phyloP scores from a whole-genome alignment of 2,329 filamentous ascomycete species.

The Fusarium falciforme region DNA sequence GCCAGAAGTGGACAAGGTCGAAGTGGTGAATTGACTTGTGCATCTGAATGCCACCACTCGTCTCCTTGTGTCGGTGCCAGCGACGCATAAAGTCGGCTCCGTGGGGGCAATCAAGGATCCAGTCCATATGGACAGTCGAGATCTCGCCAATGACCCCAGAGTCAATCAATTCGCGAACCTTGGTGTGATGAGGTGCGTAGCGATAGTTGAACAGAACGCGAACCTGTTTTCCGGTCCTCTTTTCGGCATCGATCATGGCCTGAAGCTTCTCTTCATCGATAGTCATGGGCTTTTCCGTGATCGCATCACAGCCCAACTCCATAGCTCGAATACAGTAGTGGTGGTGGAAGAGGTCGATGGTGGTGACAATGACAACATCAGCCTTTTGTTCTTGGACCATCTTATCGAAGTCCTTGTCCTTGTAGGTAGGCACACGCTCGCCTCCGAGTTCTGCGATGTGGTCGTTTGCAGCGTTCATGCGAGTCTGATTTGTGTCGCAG shows the following conservation, averaged over 20 bases:
- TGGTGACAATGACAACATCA: slow-evolving; percentile 71
- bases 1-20: slow-evolving; percentile 72
- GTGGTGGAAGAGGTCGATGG: slow-evolving; percentile 71
- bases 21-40: slow-evolving; percentile 70
- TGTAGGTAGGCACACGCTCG: slow-evolving; percentile 63
- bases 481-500: slow-evolving; percentile 71
- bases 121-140: slow-evolving; percentile 70
- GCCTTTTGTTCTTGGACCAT: slow-evolving; percentile 68
- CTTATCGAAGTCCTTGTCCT: slow-evolving; percentile 64
- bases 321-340: slow-evolving; percentile 69
- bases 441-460: slow-evolving; percentile 61
- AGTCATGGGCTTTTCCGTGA: slow-evolving; percentile 75
- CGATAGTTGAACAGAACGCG: slow-evolving; percentile 74
- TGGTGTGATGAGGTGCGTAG: slow-evolving; percentile 73
- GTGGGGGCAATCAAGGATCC: slow-evolving; percentile 71
- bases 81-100: slow-evolving; percentile 72
- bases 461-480: slow-evolving; percentile 66
- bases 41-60: slow-evolving; percentile 69
- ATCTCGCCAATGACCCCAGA: slow-evolving; percentile 67
- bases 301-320: slow-evolving; percentile 68
- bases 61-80: slow-evolving; percentile 71
- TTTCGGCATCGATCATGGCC: slow-evolving; percentile 55
- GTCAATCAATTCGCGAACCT: slow-evolving; percentile 64
- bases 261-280: slow-evolving; percentile 65
- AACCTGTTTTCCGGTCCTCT: slow-evolving; percentile 54